Conservation (phyloP, 139 green algal genomes). For the Auxenochlorella pyrenoidosa region DNA sequence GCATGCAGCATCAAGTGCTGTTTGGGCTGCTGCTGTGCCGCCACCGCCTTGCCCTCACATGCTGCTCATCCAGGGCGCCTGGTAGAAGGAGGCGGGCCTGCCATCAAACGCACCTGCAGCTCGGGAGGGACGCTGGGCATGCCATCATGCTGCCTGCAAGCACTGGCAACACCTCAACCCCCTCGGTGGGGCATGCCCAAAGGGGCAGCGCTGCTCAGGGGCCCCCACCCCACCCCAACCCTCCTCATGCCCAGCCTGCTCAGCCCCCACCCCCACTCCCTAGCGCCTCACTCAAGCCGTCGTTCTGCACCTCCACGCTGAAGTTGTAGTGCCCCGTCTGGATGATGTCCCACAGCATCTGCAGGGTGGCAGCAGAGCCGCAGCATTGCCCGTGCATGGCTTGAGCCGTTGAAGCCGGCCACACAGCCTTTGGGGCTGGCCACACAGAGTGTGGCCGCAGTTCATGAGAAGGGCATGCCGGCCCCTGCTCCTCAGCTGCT, state of each 20-base stretch:
- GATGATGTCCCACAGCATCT: constrained; percentile 33
- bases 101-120: constrained; percentile 18
- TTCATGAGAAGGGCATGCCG: too few relatives aligned
- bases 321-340: constrained; percentile 16
- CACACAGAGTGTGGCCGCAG: too few relatives aligned
- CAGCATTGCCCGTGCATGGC: too few relatives aligned
- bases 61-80: constrained; percentile 34
- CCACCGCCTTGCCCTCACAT: constrained; percentile 22
- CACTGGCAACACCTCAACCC: not conserved
- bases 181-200: too few relatives aligned
- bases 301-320: constrained; percentile 23
- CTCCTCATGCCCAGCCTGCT: too few relatives aligned
- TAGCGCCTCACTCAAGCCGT: constrained; percentile 14
- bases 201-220: too few relatives aligned
- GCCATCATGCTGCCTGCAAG: not conserved
- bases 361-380: not conserved
- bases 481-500: not conserved
- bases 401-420: too few relatives aligned
- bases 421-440: too few relatives aligned
- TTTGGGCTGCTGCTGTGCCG: not conserved
- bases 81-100: not conserved
- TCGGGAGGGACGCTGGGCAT: not conserved
- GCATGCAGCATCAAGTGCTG: too few relatives aligned
- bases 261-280: too few relatives aligned
- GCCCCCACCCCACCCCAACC: too few relatives aligned